Evolutionary conservation across 345 rosid genomes (phyloP).

Genomic region (Excoecaria cochinchinensis): DNA sequence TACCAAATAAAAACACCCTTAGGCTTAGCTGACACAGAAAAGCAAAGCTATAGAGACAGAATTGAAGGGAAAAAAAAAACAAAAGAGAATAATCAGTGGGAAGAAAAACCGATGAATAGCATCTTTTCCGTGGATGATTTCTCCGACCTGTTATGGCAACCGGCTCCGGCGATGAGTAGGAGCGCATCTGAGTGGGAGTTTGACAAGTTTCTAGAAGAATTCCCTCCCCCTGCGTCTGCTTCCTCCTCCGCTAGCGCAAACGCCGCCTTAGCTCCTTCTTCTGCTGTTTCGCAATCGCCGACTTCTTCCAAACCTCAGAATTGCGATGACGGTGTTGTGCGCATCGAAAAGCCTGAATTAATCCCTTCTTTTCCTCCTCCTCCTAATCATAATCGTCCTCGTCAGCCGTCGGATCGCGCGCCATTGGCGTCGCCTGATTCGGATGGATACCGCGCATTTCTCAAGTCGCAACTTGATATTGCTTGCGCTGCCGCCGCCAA

Average conservation of each 20-base stretch:
- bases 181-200: conserved; percentile 78
- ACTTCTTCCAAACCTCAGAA: conserved; percentile 38
- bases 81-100: not conserved
- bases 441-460: conserved; percentile 51
- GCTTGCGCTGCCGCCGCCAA: conserved; percentile 84
- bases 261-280: conserved; percentile 28
- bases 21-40: not conserved
- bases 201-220: conserved; percentile 53
- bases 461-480: conserved; percentile 61
- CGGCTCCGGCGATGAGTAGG: conserved; percentile 52
- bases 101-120: conserved; percentile 20
- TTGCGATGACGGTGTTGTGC: conserved; percentile 46
- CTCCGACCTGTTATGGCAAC: conserved; percentile 61
- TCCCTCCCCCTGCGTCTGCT: conserved; percentile 27
- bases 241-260: conserved; percentile 33
- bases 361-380: conserved; percentile 9
- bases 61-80: not conserved
- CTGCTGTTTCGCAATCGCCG: conserved; percentile 35
- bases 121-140: conserved; percentile 65
- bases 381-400: conserved; percentile 23
- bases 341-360: conserved; percentile 30
- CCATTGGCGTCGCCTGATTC: conserved; percentile 35
- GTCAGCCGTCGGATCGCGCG: conserved; percentile 29
- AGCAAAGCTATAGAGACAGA: not conserved
- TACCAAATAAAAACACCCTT: too few species aligned